A percentile compares a stretch with the other conserved stretches of the same genome.
Conservation (phyloP, 2,329 filamentous ascomycete genomes). For the Aureobasidium leucospermi region DNA sequence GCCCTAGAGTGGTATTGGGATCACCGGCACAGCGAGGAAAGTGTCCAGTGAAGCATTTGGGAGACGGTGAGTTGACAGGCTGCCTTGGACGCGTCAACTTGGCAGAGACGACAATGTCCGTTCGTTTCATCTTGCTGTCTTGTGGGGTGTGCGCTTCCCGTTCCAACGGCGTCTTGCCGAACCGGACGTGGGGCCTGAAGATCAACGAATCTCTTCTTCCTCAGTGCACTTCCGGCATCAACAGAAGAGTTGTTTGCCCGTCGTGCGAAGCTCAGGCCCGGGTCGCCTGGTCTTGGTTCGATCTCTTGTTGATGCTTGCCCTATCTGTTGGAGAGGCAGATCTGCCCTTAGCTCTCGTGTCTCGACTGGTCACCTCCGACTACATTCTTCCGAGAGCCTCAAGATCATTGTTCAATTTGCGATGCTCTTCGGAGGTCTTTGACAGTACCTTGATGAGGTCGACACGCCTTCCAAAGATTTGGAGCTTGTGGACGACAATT, state of each 20-base stretch:
- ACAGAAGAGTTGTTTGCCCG: neutral
- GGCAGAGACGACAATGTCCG: neutral
- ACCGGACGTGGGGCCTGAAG: neutral
- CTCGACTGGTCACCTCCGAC: neutral
- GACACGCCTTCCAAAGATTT: neutral
- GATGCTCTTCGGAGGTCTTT: too few species aligned
- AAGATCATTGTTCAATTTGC: too few species aligned
- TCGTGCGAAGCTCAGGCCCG: neutral
- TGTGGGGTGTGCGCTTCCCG: neutral
- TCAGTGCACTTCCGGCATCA: neutral
- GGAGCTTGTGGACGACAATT: too few species aligned
- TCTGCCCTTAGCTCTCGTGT: neutral
- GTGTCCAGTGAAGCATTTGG: too few species aligned
- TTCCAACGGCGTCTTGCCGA: neutral
- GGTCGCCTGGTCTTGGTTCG: neutral
- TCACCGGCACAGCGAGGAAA: neutral
- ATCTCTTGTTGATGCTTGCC: neutral
- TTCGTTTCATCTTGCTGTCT: neutral
- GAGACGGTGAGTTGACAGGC: neutral
- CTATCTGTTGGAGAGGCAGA: neutral
- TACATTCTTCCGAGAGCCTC: too few species aligned
- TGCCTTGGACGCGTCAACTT: neutral
- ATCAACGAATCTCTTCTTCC: neutral
- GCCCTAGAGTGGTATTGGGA: neutral
- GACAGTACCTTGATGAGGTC: neutral